These are phyloP conservation scores for Glarea lozoyensis DNA, from an alignment of 495 filamentous ascomycete species.

Conservation along the genomic window DNA sequence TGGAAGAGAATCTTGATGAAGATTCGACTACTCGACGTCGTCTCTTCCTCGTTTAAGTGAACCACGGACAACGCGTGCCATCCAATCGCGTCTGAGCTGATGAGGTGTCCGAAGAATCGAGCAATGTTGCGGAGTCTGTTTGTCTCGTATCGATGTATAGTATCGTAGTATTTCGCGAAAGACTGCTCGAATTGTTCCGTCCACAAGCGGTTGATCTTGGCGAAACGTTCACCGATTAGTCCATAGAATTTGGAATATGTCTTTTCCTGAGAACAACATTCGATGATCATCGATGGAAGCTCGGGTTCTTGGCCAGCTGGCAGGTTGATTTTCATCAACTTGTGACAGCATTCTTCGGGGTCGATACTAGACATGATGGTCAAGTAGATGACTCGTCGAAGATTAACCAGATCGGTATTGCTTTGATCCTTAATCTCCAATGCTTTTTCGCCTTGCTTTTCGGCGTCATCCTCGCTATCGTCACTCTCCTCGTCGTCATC, in stretches of 20 bases:
- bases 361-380: conserved; percentile 93
- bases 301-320: conserved; percentile 84
- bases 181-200: conserved; percentile 79
- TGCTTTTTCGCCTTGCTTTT: conserved; percentile 54
- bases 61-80: conserved; percentile 85
- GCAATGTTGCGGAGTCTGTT: conserved; percentile 92
- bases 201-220: conserved; percentile 92
- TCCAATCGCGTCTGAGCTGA: conserved; percentile 77
- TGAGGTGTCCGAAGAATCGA: conserved; percentile 85
- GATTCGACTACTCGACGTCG: conserved; percentile 88
- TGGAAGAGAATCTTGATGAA: conserved; percentile 98
- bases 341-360: conserved; percentile 93
- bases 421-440: conserved; percentile 97
- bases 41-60: conserved; percentile 92
- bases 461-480: conserved; percentile 73
- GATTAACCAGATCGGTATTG: conserved; percentile 88
- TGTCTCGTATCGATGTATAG: conserved; percentile 93
- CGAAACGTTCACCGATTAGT: conserved; percentile 86
- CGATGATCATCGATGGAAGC: conserved; percentile 90
- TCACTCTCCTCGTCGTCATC: conserved; percentile 67
- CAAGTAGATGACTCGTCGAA: conserved; percentile 89
- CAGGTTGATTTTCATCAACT: conserved; percentile 84
- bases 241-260: conserved; percentile 97
- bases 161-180: conserved; percentile 92
- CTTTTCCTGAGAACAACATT: conserved; percentile 89